Conservation (phyloP, 257 asterid genomes). For the Plantago major region DNA sequence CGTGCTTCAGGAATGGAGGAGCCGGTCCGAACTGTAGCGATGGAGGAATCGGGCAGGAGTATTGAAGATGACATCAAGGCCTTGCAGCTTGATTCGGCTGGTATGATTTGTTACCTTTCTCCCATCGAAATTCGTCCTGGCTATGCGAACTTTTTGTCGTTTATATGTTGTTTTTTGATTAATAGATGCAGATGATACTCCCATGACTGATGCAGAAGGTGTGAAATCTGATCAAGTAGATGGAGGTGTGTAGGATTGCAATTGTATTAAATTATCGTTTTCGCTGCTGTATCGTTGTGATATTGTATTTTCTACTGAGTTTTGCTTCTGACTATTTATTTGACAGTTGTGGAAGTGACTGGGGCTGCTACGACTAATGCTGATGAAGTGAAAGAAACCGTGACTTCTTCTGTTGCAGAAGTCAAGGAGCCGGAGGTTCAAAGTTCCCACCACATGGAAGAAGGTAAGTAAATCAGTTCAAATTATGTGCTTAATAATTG, state of each 20-base stretch:
- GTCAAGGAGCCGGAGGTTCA: neutral
- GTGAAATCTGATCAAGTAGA: slow-evolving; percentile 24
- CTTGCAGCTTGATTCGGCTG: slow-evolving; percentile 84
- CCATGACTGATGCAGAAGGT: slow-evolving; percentile 28
- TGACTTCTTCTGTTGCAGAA: neutral
- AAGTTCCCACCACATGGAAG: slow-evolving; percentile 25
- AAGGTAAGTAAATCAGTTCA: slow-evolving; percentile 20
- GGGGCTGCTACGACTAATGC: neutral
- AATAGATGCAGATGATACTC: slow-evolving; percentile 29
- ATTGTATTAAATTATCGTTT: neutral
- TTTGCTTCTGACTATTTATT: neutral
- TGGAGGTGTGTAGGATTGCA: slow-evolving; percentile 18
- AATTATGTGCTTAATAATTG: neutral
- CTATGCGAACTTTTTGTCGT: neutral
- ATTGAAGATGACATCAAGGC: slow-evolving; percentile 89
- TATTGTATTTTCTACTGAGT: neutral
- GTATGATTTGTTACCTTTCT: slow-evolving; percentile 24
- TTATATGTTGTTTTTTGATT: slow-evolving; percentile 6
- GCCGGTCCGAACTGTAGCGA: neutral
- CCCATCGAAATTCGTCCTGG: neutral
- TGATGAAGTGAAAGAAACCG: too few relatives aligned
- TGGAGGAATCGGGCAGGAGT: slow-evolving; percentile 8
- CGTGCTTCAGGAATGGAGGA: neutral
- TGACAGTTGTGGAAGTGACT: slow-evolving; percentile 37
- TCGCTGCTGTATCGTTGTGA: neutral